Conservation (phyloP, 768 basidiomycete species). For the Lyophyllum atratum region DNA sequence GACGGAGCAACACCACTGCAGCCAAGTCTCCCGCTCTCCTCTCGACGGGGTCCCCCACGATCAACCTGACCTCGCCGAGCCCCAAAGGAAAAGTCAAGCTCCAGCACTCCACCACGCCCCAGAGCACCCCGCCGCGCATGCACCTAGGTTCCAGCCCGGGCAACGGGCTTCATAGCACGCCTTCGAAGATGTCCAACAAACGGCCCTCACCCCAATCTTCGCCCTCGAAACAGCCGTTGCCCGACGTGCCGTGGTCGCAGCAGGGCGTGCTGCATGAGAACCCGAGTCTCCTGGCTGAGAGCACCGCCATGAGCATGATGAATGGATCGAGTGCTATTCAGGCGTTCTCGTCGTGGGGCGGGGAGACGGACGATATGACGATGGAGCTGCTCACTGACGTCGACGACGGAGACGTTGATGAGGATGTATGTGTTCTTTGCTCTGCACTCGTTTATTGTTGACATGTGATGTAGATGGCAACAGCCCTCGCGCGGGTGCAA, state of each 20-base stretch:
- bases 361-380: slow-evolving; percentile 61
- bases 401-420: slow-evolving; percentile 62
- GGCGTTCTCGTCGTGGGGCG: slow-evolving; percentile 42
- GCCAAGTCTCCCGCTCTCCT: slow-evolving; percentile 27
- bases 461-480: slow-evolving; percentile 33
- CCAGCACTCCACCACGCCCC: slow-evolving; percentile 25
- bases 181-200: slow-evolving; percentile 5
- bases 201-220: slow-evolving; percentile 8
- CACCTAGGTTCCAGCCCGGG: slow-evolving; percentile 1
- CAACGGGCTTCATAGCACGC: slow-evolving; percentile 5
- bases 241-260: slow-evolving; percentile 13
- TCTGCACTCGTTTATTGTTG: background rate
- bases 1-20: slow-evolving; percentile 25
- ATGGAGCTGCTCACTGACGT: slow-evolving; percentile 74
- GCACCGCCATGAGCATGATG: slow-evolving; percentile 18
- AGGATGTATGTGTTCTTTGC: slow-evolving; percentile 57
- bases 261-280: slow-evolving; percentile 7
- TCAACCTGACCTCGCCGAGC: slow-evolving; percentile 41
- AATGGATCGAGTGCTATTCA: slow-evolving; percentile 30
- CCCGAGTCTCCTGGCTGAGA: slow-evolving; percentile 3
- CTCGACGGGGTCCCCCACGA: slow-evolving; percentile 32
- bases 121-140: slow-evolving; percentile 30
- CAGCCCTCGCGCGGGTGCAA: slow-evolving; percentile 39
- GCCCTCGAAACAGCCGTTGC: background rate
- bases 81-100: slow-evolving; percentile 33